A percentile compares a stretch with the other conserved stretches of the same genome.
phyloP scores from a whole-genome alignment of 164 flowering plant genomes.

The Magnolia changhungtana region DNA sequence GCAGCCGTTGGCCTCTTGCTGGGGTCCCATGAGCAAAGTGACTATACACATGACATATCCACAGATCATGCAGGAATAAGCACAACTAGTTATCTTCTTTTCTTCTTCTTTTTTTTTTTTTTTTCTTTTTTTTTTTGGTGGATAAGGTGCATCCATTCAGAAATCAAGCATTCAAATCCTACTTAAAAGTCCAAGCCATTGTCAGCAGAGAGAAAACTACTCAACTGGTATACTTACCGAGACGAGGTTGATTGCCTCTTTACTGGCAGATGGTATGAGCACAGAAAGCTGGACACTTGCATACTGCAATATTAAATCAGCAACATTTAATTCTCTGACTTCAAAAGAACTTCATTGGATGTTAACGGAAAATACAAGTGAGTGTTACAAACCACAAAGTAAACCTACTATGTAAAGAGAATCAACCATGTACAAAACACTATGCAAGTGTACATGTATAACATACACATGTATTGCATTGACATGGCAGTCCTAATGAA shows the following conservation, averaged over 20 bases:
- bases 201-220: neutral
- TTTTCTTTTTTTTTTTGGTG: neutral
- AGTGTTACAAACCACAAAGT: no score
- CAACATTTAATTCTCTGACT: neutral
- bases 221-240: constrained; percentile 34
- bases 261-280: constrained; percentile 68
- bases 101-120: neutral
- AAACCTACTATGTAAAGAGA: no score
- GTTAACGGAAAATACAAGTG: neutral
- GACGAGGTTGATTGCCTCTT: constrained; percentile 65
- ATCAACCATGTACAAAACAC: no score
- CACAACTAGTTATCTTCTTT: neutral
- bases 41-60: constrained; percentile 21
- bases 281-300: constrained; percentile 59
- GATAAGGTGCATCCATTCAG: neutral
- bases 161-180: neutral
- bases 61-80: neutral
- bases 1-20: constrained; percentile 58
- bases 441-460: no score
- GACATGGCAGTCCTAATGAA: no score
- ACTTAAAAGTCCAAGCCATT: neutral
- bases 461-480: no score
- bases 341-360: no score
- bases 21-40: constrained; percentile 64
- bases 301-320: constrained; percentile 39